phyloP scores from a whole-genome alignment of 1,139 yeast species.

The Protomyces arabidopsidicola region DNA sequence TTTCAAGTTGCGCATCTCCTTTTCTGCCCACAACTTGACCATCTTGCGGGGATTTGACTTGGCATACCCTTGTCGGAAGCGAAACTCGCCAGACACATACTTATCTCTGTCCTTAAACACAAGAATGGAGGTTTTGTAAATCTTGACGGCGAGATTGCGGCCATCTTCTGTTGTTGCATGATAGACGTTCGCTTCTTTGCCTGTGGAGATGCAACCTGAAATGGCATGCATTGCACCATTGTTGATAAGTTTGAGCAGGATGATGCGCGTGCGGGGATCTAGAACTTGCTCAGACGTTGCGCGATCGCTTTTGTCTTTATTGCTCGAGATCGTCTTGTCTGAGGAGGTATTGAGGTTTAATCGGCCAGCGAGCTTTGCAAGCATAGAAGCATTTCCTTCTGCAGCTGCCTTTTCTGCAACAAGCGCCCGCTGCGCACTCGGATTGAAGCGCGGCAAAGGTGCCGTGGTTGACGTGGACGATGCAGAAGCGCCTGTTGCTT shows the following conservation, averaged over 20 bases:
- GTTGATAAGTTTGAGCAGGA: slow-evolving; percentile 72
- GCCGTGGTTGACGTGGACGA: background rate
- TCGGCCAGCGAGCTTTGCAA: slow-evolving; percentile 27
- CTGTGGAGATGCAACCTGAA: slow-evolving; percentile 93
- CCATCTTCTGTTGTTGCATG: slow-evolving; percentile 75
- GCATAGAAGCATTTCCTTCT: slow-evolving; percentile 22
- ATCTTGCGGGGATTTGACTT: slow-evolving; percentile 93
- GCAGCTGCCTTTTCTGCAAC: slow-evolving; percentile 22
- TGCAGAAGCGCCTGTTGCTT: slow-evolving; percentile 1
- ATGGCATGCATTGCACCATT: slow-evolving; percentile 78
- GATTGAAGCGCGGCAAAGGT: slow-evolving; percentile 17
- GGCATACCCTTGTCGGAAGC: slow-evolving; percentile 77
- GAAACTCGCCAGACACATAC: slow-evolving; percentile 91
- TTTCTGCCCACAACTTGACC: slow-evolving; percentile 98
- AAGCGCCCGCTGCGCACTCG: slow-evolving; percentile 19
- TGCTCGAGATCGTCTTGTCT: slow-evolving; percentile 29
- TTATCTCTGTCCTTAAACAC: slow-evolving; percentile 95
- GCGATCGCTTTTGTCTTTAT: slow-evolving; percentile 72
- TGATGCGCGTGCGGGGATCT: slow-evolving; percentile 87
- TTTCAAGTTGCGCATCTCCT: slow-evolving; percentile 87
- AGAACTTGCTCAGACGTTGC: slow-evolving; percentile 96
- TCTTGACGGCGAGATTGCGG: slow-evolving; percentile 68
- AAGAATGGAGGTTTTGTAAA: slow-evolving; percentile 89
- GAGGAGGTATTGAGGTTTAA: slow-evolving; percentile 20
- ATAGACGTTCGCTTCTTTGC: slow-evolving; percentile 97